A percentile compares a stretch with the other conserved stretches of the same genome.
Conservation (phyloP, 78 protist genomes). For the Bodo saltans region DNA sequence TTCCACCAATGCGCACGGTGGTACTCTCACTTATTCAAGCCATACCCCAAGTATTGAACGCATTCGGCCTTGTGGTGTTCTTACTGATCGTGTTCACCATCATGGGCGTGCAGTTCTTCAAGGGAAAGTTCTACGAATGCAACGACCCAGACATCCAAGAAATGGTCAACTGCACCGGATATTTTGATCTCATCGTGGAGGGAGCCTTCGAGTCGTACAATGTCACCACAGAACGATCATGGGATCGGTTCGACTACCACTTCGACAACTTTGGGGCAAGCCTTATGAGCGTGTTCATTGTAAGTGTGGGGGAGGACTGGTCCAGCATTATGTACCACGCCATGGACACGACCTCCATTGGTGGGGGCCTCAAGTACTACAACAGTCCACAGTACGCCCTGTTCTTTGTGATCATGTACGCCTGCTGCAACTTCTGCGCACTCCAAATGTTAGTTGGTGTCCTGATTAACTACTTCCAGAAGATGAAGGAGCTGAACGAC, state of each 20-base stretch:
- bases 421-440: constrained; percentile 6
- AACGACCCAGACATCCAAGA: background rate
- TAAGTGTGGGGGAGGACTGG: constrained; percentile 27
- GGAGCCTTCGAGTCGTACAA: background rate
- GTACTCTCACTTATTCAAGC: background rate
- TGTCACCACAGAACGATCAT: background rate
- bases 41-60: constrained; percentile 37
- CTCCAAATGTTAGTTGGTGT: constrained; percentile 16
- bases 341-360: constrained; percentile 13
- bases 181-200: background rate
- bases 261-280: constrained; percentile 20
- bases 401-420: background rate
- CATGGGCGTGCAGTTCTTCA: constrained; percentile 41
- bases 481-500: background rate
- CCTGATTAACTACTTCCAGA: background rate
- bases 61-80: constrained; percentile 10
- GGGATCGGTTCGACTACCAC: background rate
- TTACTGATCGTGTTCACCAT: constrained; percentile 38
- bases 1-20: background rate
- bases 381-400: background rate
- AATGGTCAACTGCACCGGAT: background rate
- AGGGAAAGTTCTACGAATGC: background rate
- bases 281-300: background rate
- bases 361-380: background rate
- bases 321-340: constrained; percentile 2